Evolutionary conservation across 768 basidiomycete genomes (phyloP).

Genomic region (Leucogyrophana mollusca): DNA sequence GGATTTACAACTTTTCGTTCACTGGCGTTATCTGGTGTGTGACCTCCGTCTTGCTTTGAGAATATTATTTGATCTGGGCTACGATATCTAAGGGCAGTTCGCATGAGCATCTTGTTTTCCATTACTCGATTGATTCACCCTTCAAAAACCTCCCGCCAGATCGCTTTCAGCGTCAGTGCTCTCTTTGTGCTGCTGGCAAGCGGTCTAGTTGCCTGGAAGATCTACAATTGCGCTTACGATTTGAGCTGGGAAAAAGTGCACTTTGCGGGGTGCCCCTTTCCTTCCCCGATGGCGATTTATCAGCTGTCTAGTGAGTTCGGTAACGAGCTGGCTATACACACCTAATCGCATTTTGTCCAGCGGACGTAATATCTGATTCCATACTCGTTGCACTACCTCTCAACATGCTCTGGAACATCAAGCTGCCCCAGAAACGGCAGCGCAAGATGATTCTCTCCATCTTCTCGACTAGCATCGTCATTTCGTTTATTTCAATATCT

Average conservation of each 20-base stretch:
- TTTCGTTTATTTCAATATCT: no score
- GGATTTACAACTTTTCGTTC: neutral
- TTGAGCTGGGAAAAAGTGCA: no score
- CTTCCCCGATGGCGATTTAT: no score
- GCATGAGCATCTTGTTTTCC: neutral
- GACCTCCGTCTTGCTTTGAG: neutral
- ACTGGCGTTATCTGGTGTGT: neutral
- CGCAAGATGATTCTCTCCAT: slow-evolving; percentile 5
- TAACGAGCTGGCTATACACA: neutral
- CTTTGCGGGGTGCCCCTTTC: no score
- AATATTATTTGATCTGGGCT: neutral
- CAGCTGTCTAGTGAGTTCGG: no score
- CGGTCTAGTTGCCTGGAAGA: neutral
- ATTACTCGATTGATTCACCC: neutral
- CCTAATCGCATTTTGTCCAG: neutral
- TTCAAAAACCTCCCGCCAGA: neutral
- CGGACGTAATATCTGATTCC: neutral
- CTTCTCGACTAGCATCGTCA: slow-evolving; percentile 2
- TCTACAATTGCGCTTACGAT: neutral
- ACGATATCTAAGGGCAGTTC: neutral
- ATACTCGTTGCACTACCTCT: neutral
- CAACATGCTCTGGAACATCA: neutral
- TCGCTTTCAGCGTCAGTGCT: neutral
- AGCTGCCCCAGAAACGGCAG: neutral
- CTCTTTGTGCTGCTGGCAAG: neutral